Conservation (phyloP, 2,329 filamentous ascomycete genomes). For the Botrytis fabae region DNA sequence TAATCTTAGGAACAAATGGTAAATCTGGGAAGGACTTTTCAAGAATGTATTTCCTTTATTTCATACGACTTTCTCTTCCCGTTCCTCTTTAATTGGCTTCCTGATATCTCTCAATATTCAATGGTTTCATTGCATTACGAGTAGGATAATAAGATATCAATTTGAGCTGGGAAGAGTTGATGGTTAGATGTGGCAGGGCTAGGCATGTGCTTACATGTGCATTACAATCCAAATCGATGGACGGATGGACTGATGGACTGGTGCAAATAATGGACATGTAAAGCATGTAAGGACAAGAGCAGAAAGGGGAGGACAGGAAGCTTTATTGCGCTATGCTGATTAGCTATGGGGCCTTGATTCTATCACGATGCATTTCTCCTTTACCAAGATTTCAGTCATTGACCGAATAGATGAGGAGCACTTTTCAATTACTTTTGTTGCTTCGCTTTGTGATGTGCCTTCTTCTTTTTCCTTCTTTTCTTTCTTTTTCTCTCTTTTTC, state of each 20-base stretch:
- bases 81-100: neutral
- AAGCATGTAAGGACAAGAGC: neutral
- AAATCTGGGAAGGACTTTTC: conserved; percentile 3
- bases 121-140: neutral
- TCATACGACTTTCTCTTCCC: neutral
- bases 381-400: neutral
- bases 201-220: neutral
- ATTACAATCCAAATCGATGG: neutral
- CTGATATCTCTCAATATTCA: neutral
- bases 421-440: neutral
- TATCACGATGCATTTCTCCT: neutral
- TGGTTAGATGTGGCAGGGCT: neutral
- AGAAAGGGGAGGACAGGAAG: neutral
- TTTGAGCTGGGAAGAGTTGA: neutral
- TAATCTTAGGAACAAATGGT: conserved; percentile 18
- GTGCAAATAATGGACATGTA: neutral
- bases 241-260: neutral
- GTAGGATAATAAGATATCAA: neutral
- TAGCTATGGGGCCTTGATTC: neutral
- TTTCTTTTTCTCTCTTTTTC: too few species aligned
- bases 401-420: neutral
- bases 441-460: neutral
- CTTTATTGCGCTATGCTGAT: neutral
- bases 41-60: conserved; percentile 14
- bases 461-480: too few species aligned